Evolutionary conservation across 139 green algal genomes (phyloP), one percentile per base, ranked within the genome.

Genomic region (Monoraphidium neglectum): DNA sequence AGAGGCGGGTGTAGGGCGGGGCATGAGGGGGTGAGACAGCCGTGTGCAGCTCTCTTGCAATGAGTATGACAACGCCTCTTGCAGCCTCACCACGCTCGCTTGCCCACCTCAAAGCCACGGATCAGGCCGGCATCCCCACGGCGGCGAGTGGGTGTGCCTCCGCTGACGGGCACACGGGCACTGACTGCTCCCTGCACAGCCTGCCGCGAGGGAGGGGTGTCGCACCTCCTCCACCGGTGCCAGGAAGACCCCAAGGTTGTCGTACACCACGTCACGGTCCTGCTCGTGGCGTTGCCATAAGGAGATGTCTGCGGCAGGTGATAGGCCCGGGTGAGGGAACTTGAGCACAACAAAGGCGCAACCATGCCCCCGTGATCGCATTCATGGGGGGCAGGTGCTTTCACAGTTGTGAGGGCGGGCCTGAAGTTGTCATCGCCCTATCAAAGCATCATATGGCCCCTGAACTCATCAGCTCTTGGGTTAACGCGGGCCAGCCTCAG

Each of bases 231-330:
- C 85, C 40, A 81, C 68, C 0, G 71, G 68, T 1, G 77, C 83
- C 32, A 90, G 60, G 71, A 87, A 88, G 75, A 90, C 85, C 54
- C 86, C 86, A 77, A 91, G 84, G 33, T 83, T 83, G 38, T 78
- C 66, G 26, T 80, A 38, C 33, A 80, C 36, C 5, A 57, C 59
- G 28, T 78, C 70, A 13, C 40, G 24, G 3, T 72, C 43, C 23
- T 24, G 53, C 47, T 70, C 60, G 53, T 79, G 73, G 1, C 63
- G 47, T 4, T 35, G 40, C 62, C 62, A 72, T 5, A 72, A 24
- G 16, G 23, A 66, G 49, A 72, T 72, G 62, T 62, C 73, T 35
- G 6, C 16, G 33, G 47, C 33, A 53, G 30, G 35, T 70, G 63
- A 40, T 12, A 18, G 8, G 57, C 8, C 16, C 15, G 57, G 18